A percentile compares a stretch with the other conserved stretches of the same genome.
These are phyloP conservation scores for Antarctomyces pellizariae DNA, from an alignment of 495 filamentous ascomycete genomes.

Conservation along the genomic window DNA sequence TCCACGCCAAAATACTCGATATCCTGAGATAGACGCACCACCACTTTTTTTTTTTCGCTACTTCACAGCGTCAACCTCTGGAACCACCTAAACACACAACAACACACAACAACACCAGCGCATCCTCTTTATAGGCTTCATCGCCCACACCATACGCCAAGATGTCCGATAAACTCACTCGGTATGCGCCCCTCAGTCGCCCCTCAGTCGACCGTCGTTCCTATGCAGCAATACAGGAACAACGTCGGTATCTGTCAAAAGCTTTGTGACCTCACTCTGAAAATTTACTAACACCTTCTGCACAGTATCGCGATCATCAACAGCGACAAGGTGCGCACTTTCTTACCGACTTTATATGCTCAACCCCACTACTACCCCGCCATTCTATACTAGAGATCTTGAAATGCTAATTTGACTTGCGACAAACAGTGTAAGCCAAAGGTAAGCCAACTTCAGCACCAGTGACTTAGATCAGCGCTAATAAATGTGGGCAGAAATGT, in stretches of 20 bases:
- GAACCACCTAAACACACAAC: not conserved
- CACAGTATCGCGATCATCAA: constrained; percentile 91
- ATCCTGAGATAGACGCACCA: no score
- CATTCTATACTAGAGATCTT: constrained; percentile 10
- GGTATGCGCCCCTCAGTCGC: constrained; percentile 38
- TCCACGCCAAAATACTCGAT: no score
- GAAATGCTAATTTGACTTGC: constrained; percentile 15
- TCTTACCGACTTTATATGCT: constrained; percentile 3
- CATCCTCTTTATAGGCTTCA: not conserved
- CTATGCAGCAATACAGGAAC: constrained; percentile 1
- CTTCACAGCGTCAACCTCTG: no score
- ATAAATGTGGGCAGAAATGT: constrained; percentile 42
- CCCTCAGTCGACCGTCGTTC: no score
- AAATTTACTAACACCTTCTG: constrained; percentile 3
- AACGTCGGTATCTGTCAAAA: not conserved
- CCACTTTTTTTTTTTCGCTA: no score
- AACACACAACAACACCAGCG: constrained; percentile 1
- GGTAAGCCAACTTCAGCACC: constrained; percentile 20
- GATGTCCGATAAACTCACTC: constrained; percentile 75
- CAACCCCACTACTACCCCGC: constrained; percentile 13
- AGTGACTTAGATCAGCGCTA: constrained; percentile 3
- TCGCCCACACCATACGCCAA: constrained; percentile 7
- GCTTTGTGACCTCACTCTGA: no score
- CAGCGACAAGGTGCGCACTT: constrained; percentile 66
- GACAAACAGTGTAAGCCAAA: constrained; percentile 78